These are phyloP conservation scores for Lactifluus rugatus DNA, from an alignment of 768 basidiomycete species.

Conservation along the genomic window DNA sequence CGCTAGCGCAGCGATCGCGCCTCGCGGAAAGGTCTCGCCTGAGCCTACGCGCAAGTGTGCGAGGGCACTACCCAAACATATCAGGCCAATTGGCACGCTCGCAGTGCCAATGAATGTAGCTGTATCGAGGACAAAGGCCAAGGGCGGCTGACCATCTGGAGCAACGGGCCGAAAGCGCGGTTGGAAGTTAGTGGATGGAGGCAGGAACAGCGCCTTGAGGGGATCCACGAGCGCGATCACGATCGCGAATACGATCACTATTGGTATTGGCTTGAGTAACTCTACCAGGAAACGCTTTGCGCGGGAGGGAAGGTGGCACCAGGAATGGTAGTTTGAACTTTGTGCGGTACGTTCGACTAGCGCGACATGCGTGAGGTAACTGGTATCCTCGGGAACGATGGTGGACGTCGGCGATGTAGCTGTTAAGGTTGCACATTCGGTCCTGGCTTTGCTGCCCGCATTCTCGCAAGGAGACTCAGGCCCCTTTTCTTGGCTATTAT, in stretches of 20 bases:
- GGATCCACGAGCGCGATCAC: slow-evolving; percentile 45
- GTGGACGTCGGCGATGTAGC: slow-evolving; percentile 1
- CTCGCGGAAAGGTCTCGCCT: slow-evolving; percentile 36
- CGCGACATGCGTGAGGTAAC: neutral
- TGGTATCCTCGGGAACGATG: neutral
- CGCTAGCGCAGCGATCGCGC: slow-evolving; percentile 45
- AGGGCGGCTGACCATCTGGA: slow-evolving; percentile 60
- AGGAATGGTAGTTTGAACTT: neutral
- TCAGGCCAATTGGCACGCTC: slow-evolving; percentile 52
- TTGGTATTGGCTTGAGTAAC: slow-evolving; percentile 38
- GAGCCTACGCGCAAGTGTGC: slow-evolving; percentile 47
- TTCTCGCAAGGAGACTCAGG: neutral
- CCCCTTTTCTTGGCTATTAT: neutral
- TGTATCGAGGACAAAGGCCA: slow-evolving; percentile 50
- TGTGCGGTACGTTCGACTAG: neutral
- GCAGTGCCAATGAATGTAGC: slow-evolving; percentile 51
- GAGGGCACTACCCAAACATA: slow-evolving; percentile 53
- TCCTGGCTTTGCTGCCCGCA: neutral
- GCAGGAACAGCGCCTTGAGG: slow-evolving; percentile 53
- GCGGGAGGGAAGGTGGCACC: neutral
- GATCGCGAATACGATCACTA: slow-evolving; percentile 45
- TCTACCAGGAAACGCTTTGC: neutral
- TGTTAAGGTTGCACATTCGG: neutral
- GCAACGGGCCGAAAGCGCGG: slow-evolving; percentile 29
- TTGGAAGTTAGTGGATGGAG: slow-evolving; percentile 35